Evolutionary conservation across 2,329 filamentous ascomycete species (phyloP).

Genomic region (Ophiosphaerella narmari): DNA sequence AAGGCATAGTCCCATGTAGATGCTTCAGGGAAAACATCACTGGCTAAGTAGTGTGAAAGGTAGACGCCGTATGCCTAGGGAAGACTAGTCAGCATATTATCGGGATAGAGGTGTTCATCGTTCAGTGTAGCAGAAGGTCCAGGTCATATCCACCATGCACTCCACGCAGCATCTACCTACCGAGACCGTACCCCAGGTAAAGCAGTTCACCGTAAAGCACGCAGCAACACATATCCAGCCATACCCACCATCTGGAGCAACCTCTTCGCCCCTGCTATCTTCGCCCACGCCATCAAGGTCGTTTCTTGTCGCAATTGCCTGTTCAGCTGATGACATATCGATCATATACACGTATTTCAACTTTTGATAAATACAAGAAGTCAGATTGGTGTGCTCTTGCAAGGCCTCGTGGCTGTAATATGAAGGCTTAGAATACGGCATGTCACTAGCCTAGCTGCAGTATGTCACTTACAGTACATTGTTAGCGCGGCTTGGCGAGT

Average conservation of each 20-base stretch:
- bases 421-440: too few relatives aligned
- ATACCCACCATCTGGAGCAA: conserved; percentile 21
- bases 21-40: conserved; percentile 41
- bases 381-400: too few relatives aligned
- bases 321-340: too few relatives aligned
- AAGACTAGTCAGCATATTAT: conserved; percentile 2
- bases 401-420: too few relatives aligned
- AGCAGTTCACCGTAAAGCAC: conserved; percentile 15
- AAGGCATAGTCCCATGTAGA: conserved; percentile 46
- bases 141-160: not conserved
- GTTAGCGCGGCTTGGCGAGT: too few relatives aligned
- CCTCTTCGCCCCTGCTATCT: not conserved
- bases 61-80: conserved; percentile 48
- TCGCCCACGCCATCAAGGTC: not conserved
- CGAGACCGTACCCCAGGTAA: conserved; percentile 25
- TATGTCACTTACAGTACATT: too few relatives aligned
- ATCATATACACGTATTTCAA: too few relatives aligned
- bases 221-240: conserved; percentile 21
- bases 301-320: not conserved
- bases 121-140: not conserved
- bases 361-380: too few relatives aligned
- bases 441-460: too few relatives aligned
- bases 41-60: conserved; percentile 48
- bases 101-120: not conserved
- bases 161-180: conserved; percentile 4